Conservation (phyloP, 2,329 filamentous ascomycete species). For the Alternaria hordeiaustralica region DNA sequence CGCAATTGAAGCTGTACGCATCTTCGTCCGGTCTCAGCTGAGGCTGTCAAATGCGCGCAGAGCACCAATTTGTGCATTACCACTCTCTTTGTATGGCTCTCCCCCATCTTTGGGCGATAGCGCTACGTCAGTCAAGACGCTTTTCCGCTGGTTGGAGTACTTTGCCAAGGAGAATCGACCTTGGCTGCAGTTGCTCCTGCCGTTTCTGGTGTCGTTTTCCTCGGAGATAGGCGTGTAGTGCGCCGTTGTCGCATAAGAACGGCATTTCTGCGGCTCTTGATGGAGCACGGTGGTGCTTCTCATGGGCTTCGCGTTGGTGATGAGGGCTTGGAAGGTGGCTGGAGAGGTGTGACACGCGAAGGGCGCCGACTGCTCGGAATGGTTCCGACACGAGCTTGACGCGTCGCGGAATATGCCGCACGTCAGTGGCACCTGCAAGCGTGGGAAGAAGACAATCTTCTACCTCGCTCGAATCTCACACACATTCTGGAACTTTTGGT, state of each 20-base stretch:
- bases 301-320: neutral
- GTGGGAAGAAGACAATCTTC: neutral
- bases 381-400: neutral
- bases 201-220: conserved; percentile 12
- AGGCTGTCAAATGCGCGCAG: neutral
- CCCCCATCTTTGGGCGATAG: conserved; percentile 12
- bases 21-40: neutral
- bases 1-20: neutral
- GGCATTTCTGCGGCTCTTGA: neutral
- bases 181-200: conserved; percentile 23
- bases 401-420: neutral
- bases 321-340: neutral
- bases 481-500: neutral
- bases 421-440: neutral
- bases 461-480: neutral
- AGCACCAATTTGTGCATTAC: neutral
- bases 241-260: conserved; percentile 1
- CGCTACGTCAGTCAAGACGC: conserved; percentile 31
- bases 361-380: neutral
- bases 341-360: neutral
- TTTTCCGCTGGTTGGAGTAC: conserved; percentile 19
- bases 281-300: neutral
- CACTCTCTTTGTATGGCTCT: neutral
- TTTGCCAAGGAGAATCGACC: conserved; percentile 23
- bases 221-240: neutral